Evolutionary conservation across 2,329 filamentous ascomycete species (phyloP).

Genomic region (Colletotrichum filicis): DNA sequence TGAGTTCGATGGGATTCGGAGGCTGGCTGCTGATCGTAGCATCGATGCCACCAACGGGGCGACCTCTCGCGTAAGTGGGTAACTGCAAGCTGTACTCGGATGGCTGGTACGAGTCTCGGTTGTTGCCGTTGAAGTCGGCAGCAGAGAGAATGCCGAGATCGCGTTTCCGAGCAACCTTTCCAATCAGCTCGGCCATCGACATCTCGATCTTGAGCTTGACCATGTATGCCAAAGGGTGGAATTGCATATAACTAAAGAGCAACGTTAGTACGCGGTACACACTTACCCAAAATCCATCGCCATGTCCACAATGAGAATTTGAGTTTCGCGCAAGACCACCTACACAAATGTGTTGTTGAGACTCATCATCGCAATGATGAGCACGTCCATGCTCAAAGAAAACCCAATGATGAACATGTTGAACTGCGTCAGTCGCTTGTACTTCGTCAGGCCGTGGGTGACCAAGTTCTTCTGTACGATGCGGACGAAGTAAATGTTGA

Average conservation of each 20-base stretch:
- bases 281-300: background rate
- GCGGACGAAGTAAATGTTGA: conserved; percentile 63
- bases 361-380: conserved; percentile 55
- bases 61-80: background rate
- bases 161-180: conserved; percentile 45
- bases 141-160: conserved; percentile 27
- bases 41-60: background rate
- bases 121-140: background rate
- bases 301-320: background rate
- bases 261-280: conserved; percentile 26
- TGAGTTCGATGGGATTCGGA: background rate
- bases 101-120: conserved; percentile 9
- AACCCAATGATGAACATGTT: conserved; percentile 57
- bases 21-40: background rate
- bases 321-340: background rate
- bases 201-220: conserved; percentile 66
- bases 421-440: conserved; percentile 55
- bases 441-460: conserved; percentile 52
- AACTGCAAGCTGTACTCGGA: conserved; percentile 28
- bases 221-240: conserved; percentile 62
- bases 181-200: conserved; percentile 64
- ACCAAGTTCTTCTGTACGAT: conserved; percentile 34
- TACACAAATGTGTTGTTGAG: conserved; percentile 55
- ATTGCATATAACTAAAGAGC: conserved; percentile 54
- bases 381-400: conserved; percentile 55